A percentile compares a stretch with the other conserved stretches of the same genome.
These are phyloP conservation scores for Penicillium bovifimosum DNA, from an alignment of 495 filamentous ascomycete species.

Conservation along the genomic window DNA sequence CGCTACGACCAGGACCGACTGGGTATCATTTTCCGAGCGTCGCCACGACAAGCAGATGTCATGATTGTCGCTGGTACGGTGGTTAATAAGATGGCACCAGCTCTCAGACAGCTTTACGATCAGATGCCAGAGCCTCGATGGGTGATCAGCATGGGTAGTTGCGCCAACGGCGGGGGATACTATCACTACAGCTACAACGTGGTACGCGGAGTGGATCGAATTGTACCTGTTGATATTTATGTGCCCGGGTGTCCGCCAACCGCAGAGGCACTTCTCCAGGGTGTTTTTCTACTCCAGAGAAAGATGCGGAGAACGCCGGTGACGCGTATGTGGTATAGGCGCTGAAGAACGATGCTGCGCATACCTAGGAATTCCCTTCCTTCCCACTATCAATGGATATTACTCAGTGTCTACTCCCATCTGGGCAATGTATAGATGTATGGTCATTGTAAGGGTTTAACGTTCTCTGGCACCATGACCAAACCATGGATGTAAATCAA, in stretches of 20 bases:
- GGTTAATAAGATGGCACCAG: constrained; percentile 94
- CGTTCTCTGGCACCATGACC: no score
- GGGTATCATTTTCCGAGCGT: constrained; percentile 91
- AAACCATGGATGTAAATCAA: no score
- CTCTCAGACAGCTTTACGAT: constrained; percentile 84
- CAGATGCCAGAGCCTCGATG: constrained; percentile 93
- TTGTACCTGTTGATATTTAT: constrained; percentile 90
- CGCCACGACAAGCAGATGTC: constrained; percentile 84
- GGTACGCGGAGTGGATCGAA: constrained; percentile 78
- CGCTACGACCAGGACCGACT: constrained; percentile 91
- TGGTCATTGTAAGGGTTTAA: no score
- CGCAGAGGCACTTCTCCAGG: constrained; percentile 82
- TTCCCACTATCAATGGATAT: no score
- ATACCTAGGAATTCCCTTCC: no score
- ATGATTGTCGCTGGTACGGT: constrained; percentile 94
- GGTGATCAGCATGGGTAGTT: constrained; percentile 89
- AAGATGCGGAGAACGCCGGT: constrained; percentile 71
- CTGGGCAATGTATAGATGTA: no score
- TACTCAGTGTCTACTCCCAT: no score
- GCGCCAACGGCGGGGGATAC: constrained; percentile 90
- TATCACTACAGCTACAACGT: constrained; percentile 93
- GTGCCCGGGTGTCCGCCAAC: constrained; percentile 91
- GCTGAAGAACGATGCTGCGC: no score
- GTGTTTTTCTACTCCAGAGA: constrained; percentile 79
- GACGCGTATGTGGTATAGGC: constrained; percentile 41